Evolutionary conservation across 225 moss, liverwort and hornwort genomes (phyloP).

Genomic region (Pseudisothecium myosuroides): DNA sequence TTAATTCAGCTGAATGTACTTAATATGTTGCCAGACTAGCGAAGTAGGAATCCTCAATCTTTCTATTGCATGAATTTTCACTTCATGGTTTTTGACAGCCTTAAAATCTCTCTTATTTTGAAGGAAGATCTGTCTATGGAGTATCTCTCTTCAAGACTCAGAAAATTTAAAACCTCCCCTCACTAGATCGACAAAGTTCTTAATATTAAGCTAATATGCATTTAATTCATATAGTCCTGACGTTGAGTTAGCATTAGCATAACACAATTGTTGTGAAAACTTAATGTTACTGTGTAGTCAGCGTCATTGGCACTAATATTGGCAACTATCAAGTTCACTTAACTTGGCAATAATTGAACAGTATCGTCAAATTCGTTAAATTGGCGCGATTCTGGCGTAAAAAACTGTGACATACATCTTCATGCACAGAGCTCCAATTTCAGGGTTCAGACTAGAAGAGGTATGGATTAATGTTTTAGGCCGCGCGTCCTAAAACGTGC

Average conservation of each 20-base stretch:
- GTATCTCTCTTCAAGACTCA: background rate
- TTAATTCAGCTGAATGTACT: background rate
- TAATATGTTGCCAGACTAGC: background rate
- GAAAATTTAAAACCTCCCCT: background rate
- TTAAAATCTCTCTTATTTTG: background rate
- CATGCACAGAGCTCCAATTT: background rate
- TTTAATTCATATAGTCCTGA: background rate
- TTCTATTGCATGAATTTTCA: background rate
- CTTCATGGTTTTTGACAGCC: background rate
- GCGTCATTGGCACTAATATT: background rate
- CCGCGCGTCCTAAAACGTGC: background rate
- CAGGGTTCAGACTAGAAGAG: background rate
- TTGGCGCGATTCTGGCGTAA: background rate
- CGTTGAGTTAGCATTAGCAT: background rate
- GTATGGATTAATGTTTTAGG: background rate
- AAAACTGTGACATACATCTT: background rate
- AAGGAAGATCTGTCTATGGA: background rate
- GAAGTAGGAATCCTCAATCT: background rate
- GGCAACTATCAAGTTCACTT: background rate
- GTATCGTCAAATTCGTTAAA: background rate
- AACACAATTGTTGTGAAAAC: background rate
- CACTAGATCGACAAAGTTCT: background rate
- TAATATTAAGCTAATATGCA: too few species aligned
- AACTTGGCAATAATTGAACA: background rate
- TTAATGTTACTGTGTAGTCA: background rate